A percentile compares a stretch with the other conserved stretches of the same genome.
These are phyloP conservation scores for Kluyveromyces nonfermentans DNA, from an alignment of 805 yeast genomes.

Conservation along the genomic window DNA sequence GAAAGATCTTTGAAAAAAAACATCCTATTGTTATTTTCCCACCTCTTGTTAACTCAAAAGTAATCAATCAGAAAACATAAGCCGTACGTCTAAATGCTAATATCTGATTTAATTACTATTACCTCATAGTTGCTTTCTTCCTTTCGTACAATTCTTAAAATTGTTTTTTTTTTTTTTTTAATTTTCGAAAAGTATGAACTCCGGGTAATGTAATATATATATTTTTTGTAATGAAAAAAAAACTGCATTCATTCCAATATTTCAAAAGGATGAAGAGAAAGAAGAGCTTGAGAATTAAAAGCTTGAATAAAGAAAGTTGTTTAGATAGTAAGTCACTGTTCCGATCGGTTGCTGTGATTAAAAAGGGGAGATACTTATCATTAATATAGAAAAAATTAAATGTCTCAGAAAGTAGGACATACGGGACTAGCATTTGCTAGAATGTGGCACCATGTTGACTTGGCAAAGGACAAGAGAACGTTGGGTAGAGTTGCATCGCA, in stretches of 20 bases:
- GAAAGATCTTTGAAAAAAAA: conserved; percentile 73
- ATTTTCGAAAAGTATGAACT: not conserved
- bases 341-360: too few species aligned
- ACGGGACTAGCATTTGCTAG: conserved; percentile 73
- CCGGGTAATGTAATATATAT: not conserved
- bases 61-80: not conserved
- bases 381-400: too few species aligned
- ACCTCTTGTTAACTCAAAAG: not conserved
- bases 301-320: too few species aligned
- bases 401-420: conserved; percentile 33
- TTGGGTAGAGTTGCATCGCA: conserved; percentile 87
- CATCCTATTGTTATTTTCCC: conserved; percentile 16
- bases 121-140: not conserved
- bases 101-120: not conserved
- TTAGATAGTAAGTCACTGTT: too few species aligned
- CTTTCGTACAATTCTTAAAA: not conserved
- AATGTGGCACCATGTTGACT: conserved; percentile 93
- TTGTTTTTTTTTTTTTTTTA: too few species aligned
- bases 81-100: not conserved
- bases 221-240: not conserved
- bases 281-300: too few species aligned
- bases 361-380: too few species aligned
- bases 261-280: too few species aligned
- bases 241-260: too few species aligned
- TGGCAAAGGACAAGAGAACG: conserved; percentile 74